These are phyloP conservation scores for Tylopilus intermedius DNA, from an alignment of 768 basidiomycete genomes.

Conservation along the genomic window DNA sequence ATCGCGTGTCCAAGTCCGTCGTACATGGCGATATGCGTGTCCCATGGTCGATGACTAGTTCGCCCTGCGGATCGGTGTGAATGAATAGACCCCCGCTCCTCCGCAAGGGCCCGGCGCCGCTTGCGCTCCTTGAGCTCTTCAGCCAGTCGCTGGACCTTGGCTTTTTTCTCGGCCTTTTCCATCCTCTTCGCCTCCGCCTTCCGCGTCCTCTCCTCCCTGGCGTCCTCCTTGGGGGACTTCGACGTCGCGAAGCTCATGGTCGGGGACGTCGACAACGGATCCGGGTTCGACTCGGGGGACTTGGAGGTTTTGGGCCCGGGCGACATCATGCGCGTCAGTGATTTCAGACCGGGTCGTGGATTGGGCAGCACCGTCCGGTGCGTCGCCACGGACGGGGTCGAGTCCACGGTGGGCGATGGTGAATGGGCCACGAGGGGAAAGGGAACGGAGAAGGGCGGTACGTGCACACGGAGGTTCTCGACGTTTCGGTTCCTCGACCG, in stretches of 20 bases:
- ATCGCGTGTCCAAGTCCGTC: constrained; percentile 24
- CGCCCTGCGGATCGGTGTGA: constrained; percentile 24
- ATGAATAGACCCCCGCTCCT: constrained; percentile 29
- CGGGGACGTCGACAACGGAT: constrained; percentile 13
- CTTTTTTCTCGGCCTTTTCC: constrained; percentile 39
- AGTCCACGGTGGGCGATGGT: constrained; percentile 11
- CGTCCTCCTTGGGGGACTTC: constrained; percentile 20
- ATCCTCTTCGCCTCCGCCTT: constrained; percentile 41
- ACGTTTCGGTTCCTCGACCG: constrained; percentile 26
- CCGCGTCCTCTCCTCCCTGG: constrained; percentile 38
- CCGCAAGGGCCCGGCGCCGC: constrained; percentile 28
- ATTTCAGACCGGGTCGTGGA: constrained; percentile 13
- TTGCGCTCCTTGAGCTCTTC: constrained; percentile 38
- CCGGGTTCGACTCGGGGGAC: constrained; percentile 3
- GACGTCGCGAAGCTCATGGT: constrained; percentile 12
- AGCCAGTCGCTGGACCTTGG: constrained; percentile 41
- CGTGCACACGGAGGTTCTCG: constrained; percentile 29
- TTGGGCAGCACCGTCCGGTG: not conserved
- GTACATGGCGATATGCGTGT: constrained; percentile 29
- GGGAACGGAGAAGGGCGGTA: constrained; percentile 15
- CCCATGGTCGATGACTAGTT: constrained; percentile 18
- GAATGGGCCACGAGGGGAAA: constrained; percentile 18
- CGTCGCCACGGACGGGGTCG: not conserved
- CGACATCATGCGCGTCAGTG: constrained; percentile 27
- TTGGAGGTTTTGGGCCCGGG: constrained; percentile 18